Base-by-base conservation (phyloP, 495 filamentous ascomycete species). In the Pseudotulostoma volvatum region DNA sequence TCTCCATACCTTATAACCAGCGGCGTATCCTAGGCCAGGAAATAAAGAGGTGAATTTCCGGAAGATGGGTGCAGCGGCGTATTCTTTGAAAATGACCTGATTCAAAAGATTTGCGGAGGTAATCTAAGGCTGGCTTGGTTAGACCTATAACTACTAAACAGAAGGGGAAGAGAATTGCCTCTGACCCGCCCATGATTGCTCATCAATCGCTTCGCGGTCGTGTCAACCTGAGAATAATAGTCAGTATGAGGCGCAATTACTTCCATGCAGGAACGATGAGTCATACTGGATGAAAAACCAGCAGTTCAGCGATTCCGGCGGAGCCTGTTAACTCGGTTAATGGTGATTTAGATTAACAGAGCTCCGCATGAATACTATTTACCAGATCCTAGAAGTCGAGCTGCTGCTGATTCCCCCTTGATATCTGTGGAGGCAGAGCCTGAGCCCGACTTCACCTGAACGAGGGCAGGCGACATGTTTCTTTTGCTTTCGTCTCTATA, bases 151-250 rank as follows among this genome's bases (percentile, higher is more conserved):
- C n/a, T n/a, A n/a, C n/a, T n/a, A n/a, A 17, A 37, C 30, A 30
- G 28, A 41, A 31, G 36, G 17, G 8, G 13, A 28, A 2, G 15
- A 28, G 13, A 42, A 34, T 19, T 33, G 28, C 31, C 40, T 40
- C 61, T 55, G 49, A 84, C 81, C 61, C 68, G 75, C 48, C 72
- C 73, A 53, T 93, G 79, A 59, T 99, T 96, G 77, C 85, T 93
- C 90, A 99, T 99, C 63, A 99, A 76, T 34, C 90, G 83, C 69
- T 99, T 99, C 34, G 90, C 86, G 41, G 84, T 93, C 31, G 90
- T 99, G 59, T 99, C 90, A 60, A 99, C 84, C 84, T 90, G 54
- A 15, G 19, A 8, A 31, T 18, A 31, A 36, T 32, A 15, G 20
- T 37, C 21, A 42, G 21, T 34, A 28, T n/a, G 21, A 19, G 15